Evolutionary conservation across 2,329 filamentous ascomycete species (phyloP), one percentile per base, ranked within the genome.

Genomic region (Xylariaceae sp.): DNA sequence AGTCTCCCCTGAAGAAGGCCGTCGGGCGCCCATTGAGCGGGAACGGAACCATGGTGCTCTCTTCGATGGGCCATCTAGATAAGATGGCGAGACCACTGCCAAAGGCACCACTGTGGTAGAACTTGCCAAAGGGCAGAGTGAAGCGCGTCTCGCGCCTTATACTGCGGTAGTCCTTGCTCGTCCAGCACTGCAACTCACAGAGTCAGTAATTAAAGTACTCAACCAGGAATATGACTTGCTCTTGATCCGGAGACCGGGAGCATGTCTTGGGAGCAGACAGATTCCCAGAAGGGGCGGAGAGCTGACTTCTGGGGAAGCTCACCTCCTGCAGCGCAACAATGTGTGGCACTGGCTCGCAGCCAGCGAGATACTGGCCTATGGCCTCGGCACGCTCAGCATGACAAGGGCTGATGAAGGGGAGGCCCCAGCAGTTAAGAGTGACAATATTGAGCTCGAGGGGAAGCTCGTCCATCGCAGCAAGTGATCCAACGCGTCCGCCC

Each of bases 301-400:
- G n/a, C n/a, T n/a, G n/a, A n/a, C n/a, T n/a, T n/a, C n/a, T n/a
- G n/a, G n/a, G n/a, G n/a, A n/a, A n/a, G n/a, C n/a, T n/a, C n/a
- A 86, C 93, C 68, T 96, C 90, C 61, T 96, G 90, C 12, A 96
- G 68, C n/a, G 83, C 86, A 40, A 95, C 87, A 50, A 95, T 89
- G 42, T 93, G 74, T 18, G 89, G 87, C 8, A 72, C 57, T 1
- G 84, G 84, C 13, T 71, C 63, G 37, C 77, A 70, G 26, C 68
- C 59, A 44, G 86, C 82, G 43, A 96, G 73, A 43, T 83, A 83
- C 43, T 74, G 78, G 34, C 87, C 90, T 52, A 96, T 95, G 57
- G 94, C 85, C 19, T 71, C 61, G 32, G 96, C 73, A 27, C 92
- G 85, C 49, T 83, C 80, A 44, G 73, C 67, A 46, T 89, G 85